phyloP scores from a whole-genome alignment of 257 asterid genomes.

The Leptodermis oblonga region DNA sequence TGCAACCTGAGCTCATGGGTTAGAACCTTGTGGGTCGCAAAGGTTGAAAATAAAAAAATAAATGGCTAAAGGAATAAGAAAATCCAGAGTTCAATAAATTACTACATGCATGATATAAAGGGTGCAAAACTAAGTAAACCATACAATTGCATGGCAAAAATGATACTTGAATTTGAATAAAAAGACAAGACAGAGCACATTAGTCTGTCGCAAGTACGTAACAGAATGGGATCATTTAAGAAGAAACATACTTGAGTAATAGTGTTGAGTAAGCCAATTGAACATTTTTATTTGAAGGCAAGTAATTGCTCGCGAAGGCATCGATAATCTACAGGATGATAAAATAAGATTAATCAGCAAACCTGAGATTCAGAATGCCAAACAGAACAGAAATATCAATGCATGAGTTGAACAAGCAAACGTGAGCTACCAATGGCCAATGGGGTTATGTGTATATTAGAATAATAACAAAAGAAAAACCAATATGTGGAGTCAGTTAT shows the following conservation, averaged over 20 bases:
- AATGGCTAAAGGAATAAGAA: background rate
- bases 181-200: background rate
- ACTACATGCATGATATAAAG: background rate
- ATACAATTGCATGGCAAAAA: background rate
- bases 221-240: background rate
- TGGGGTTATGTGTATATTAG: too few relatives aligned
- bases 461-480: too few relatives aligned
- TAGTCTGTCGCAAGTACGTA: background rate
- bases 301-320: conserved; percentile 70
- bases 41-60: too few relatives aligned
- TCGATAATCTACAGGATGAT: conserved; percentile 72
- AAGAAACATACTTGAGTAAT: conserved; percentile 78
- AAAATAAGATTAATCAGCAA: conserved; percentile 14
- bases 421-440: background rate
- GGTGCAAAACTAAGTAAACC: background rate
- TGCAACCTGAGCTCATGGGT: too few relatives aligned
- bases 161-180: background rate
- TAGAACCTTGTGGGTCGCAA: too few relatives aligned
- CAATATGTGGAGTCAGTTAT: too few relatives aligned
- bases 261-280: conserved; percentile 86
- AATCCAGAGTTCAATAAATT: background rate
- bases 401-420: background rate
- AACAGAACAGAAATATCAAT: background rate
- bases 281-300: conserved; percentile 81
- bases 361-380: background rate